Evolutionary conservation across 2,329 filamentous ascomycete genomes (phyloP), one percentile per base, ranked within the genome.

Genomic region (Pestalotiopsis sp.): DNA sequence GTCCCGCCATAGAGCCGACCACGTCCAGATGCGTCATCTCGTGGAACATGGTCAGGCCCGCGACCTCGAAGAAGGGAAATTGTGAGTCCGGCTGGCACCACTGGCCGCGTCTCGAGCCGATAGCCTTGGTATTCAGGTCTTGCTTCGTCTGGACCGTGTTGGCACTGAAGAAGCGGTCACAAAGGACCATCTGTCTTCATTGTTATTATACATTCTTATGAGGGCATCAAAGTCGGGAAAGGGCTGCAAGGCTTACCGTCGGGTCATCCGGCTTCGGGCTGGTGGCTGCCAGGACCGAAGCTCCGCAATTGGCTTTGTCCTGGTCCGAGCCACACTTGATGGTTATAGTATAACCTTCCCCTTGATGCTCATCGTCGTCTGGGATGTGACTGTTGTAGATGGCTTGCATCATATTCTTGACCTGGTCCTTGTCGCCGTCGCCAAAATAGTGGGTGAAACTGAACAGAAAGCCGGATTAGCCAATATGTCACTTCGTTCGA

Each of bases 51-150:
- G 59, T 62, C 59, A 62, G 59, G 59, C 59, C 59, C 2, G 59
- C 59, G n/a, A 62, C 59, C 59, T 62, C 59, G 25, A 62, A 62
- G 59, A 62, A 62, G 31, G 59, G 59, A 14, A 62, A 62, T 6
- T 62, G 17, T 13, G 13, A 20, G 27, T 17, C 27, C 1, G 59
- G 9, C 59, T 62, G 59, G 27, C 59, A 62, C 60, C 14, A 27
- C 2, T 45, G 41, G 14, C 41, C 41, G 41, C 41, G 41, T n/a
- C 41, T 45, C 14, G 41, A 45, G 41, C 41, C 41, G 4, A 45
- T 45, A 4, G 13, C 13, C 41, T 45, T 45, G 41, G 41, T 45
- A 4, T 14, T 14, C 13, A 45, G 41, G 41, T 45, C 41, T 45
- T 45, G 41, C 41, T 45, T 45, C 4, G 41, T 45, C 41, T 45